Percentiles rank a stretch among this genome's conserved stretches.
Conservation (phyloP, 345 rosid genomes). For the Punica granatum region DNA sequence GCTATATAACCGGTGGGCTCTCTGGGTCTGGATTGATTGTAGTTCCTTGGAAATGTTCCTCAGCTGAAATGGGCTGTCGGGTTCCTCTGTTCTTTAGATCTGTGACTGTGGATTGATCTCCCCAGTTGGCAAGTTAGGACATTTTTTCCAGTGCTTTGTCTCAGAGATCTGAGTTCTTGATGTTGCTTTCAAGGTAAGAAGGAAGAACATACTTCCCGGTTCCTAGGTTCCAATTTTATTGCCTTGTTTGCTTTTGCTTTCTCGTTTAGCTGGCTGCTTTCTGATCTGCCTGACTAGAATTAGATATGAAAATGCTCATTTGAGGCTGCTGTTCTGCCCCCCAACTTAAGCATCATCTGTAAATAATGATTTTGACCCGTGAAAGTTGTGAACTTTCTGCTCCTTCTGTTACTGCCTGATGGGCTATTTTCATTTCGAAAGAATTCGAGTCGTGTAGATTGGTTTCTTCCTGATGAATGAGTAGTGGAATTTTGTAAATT, state of each 20-base stretch:
- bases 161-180: conserved; percentile 41
- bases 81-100: conserved; percentile 11
- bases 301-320: too few species aligned
- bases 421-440: not conserved
- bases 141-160: conserved; percentile 5
- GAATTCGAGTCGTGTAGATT: not conserved
- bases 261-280: not conserved
- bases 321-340: too few species aligned
- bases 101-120: conserved; percentile 6
- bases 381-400: too few species aligned
- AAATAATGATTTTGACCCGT: not conserved
- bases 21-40: not conserved
- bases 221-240: not conserved
- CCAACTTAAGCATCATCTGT: too few species aligned
- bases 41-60: not conserved
- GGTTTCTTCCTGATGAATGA: not conserved
- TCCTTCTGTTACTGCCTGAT: too few species aligned
- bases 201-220: not conserved
- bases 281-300: too few species aligned
- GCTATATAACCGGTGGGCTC: conserved; percentile 4
- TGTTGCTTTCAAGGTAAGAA: conserved; percentile 1
- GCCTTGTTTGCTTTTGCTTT: not conserved
- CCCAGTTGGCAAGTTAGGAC: conserved; percentile 5
- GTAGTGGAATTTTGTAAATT: not conserved
- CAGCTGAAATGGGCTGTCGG: conserved; percentile 18